phyloP scores from a whole-genome alignment of 495 filamentous ascomycete species.

The Aspergillus egyptiacus region DNA sequence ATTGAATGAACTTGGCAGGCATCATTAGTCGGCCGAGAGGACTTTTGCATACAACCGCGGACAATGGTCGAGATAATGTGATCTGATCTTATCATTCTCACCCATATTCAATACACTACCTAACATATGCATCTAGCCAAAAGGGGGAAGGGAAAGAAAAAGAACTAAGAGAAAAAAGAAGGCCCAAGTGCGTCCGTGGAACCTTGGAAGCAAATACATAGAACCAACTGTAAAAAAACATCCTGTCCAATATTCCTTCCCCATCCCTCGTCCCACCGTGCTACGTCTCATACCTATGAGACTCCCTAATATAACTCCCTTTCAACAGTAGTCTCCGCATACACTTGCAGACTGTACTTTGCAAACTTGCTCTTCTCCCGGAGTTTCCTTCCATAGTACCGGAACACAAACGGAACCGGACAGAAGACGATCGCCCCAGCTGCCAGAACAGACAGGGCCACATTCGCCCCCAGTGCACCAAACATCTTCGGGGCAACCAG shows the following conservation, averaged over 20 bases:
- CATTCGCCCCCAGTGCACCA: constrained; percentile 35
- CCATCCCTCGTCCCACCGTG: background rate
- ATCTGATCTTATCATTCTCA: no score
- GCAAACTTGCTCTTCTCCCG: constrained; percentile 44
- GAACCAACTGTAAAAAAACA: no score
- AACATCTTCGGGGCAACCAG: constrained; percentile 45
- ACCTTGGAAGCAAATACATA: no score
- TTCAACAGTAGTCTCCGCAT: constrained; percentile 23
- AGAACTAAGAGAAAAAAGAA: no score
- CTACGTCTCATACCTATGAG: background rate
- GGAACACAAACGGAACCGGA: constrained; percentile 37
- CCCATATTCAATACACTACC: no score
- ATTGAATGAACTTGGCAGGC: no score
- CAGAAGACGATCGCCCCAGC: constrained; percentile 41
- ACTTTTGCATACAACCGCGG: no score
- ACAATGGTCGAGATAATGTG: no score
- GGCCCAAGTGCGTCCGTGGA: no score
- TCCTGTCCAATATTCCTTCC: background rate
- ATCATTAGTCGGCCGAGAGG: no score
- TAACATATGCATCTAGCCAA: no score
- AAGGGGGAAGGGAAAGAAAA: no score
- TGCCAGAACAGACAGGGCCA: constrained; percentile 41
- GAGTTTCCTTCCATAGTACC: constrained; percentile 38
- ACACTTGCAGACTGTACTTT: constrained; percentile 36
- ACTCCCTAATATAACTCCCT: constrained; percentile 5